A percentile compares a stretch with the other conserved stretches of the same genome.
These are phyloP conservation scores for Colletotrichum eremochloae DNA, from an alignment of 2,329 filamentous ascomycete species.

Conservation along the genomic window DNA sequence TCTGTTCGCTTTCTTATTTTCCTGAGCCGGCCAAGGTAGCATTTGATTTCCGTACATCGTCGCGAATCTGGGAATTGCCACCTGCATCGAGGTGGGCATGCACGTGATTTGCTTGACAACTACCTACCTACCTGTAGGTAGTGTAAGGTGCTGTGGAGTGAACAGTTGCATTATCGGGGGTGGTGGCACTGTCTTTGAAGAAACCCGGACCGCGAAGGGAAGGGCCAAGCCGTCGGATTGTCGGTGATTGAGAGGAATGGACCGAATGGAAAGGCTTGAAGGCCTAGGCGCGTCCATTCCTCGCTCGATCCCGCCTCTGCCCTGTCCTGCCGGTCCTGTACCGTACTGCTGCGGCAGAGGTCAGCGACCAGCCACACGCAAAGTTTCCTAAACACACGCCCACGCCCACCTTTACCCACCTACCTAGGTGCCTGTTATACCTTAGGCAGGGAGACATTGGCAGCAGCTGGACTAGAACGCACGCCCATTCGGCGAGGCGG, in stretches of 20 bases:
- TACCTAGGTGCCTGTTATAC: neutral
- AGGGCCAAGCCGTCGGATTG: neutral
- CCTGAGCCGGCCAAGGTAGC: neutral
- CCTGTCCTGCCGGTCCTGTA: neutral
- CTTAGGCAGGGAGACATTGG: neutral
- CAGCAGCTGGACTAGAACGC: neutral
- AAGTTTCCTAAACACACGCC: neutral
- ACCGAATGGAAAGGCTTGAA: constrained; percentile 44
- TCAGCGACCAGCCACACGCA: neutral
- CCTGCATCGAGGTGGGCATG: neutral
- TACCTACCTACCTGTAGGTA: neutral
- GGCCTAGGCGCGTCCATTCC: constrained; percentile 25
- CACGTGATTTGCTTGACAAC: neutral
- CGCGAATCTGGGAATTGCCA: neutral
- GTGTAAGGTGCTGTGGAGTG: neutral
- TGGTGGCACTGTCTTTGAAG: neutral
- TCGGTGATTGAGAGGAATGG: neutral
- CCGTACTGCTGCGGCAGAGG: neutral
- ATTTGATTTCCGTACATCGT: neutral
- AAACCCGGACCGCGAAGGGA: neutral
- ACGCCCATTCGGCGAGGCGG: neutral
- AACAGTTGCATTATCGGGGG: neutral
- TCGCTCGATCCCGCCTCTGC: neutral
- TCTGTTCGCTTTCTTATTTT: neutral
- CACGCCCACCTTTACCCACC: neutral